These are phyloP conservation scores for Phytophthora citricola DNA, from an alignment of 352 stramenopile genomes.

Conservation along the genomic window DNA sequence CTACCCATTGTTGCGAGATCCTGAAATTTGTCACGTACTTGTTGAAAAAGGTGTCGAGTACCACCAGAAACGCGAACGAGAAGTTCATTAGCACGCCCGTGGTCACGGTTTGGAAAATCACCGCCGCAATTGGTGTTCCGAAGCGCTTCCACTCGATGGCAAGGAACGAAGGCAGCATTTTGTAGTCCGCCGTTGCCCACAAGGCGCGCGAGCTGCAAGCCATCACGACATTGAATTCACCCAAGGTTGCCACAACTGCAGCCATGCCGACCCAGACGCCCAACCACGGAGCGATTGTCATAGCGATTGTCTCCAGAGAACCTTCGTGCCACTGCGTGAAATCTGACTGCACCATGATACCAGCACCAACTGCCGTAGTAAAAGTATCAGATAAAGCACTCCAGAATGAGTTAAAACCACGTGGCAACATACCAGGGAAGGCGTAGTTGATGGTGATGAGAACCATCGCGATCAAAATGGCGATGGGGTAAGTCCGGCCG, in stretches of 20 bases:
- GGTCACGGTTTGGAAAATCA: conserved; percentile 80
- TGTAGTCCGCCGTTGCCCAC: conserved; percentile 86
- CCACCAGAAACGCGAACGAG: conserved; percentile 83
- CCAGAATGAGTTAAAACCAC: neutral
- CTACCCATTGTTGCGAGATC: neutral
- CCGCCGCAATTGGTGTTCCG: conserved; percentile 76
- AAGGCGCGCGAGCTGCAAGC: conserved; percentile 81
- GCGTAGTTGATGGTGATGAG: conserved; percentile 89
- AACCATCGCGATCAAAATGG: conserved; percentile 80
- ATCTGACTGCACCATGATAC: conserved; percentile 82
- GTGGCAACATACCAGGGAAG: conserved; percentile 57
- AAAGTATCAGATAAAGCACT: neutral
- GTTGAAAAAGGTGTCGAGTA: conserved; percentile 90
- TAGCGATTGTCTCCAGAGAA: conserved; percentile 79
- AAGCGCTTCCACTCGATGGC: conserved; percentile 77
- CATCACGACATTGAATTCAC: conserved; percentile 91
- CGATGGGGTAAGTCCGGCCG: conserved; percentile 81
- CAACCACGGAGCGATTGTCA: conserved; percentile 74
- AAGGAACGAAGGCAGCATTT: conserved; percentile 79
- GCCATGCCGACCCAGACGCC: conserved; percentile 83
- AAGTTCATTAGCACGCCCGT: conserved; percentile 87
- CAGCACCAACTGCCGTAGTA: conserved; percentile 53
- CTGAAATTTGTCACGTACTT: conserved; percentile 55
- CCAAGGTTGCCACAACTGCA: conserved; percentile 79
- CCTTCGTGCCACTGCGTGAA: conserved; percentile 76